Conservation (phyloP, 169 alveolate species). For the Blepharisma undulans region DNA sequence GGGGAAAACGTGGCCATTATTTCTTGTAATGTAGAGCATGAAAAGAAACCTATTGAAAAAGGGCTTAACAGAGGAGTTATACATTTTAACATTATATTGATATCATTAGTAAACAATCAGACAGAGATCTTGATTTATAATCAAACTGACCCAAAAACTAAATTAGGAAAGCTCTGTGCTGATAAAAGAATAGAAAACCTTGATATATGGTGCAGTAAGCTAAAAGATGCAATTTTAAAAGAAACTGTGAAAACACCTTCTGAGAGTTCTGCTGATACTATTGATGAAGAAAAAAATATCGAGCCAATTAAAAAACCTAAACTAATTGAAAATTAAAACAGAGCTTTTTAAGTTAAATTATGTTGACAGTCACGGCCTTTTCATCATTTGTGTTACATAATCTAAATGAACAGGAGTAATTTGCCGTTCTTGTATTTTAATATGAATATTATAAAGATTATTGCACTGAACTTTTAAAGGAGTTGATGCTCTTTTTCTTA, state of each 20-base stretch:
- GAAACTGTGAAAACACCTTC: background rate
- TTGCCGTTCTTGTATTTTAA: background rate
- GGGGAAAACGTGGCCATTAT: background rate
- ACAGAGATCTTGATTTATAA: slow-evolving; percentile 10
- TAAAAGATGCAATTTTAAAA: background rate
- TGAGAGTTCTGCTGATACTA: background rate
- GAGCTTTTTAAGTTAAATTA: background rate
- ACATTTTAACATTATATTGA: background rate
- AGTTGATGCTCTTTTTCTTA: background rate
- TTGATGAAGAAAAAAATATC: background rate
- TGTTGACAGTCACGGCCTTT: background rate
- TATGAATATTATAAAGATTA: background rate
- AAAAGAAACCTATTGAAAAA: slow-evolving; percentile 3
- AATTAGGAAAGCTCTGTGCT: background rate
- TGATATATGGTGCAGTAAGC: background rate
- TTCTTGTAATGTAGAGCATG: background rate
- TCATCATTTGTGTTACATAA: background rate
- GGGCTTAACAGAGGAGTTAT: slow-evolving; percentile 8
- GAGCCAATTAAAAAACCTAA: background rate
- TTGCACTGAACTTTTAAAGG: background rate
- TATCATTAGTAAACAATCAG: background rate
- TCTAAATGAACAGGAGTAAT: background rate
- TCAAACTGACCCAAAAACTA: slow-evolving; percentile 35
- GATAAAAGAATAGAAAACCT: background rate
- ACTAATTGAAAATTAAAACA: background rate